Evolutionary conservation across 345 rosid genomes (phyloP).

Genomic region (Gossypium bickii): DNA sequence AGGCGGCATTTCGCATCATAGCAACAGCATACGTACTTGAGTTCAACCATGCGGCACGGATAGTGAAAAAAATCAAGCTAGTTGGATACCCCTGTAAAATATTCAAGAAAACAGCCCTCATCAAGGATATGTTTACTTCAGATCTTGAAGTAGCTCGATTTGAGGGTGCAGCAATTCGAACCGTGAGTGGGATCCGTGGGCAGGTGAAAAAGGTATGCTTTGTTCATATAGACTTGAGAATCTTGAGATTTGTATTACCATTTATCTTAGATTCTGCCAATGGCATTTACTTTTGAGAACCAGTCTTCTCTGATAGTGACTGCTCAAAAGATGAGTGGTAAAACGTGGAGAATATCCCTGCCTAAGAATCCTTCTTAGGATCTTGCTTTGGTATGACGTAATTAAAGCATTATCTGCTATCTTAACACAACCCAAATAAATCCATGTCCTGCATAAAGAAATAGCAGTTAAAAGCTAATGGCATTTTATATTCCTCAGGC

Average conservation of each 20-base stretch:
- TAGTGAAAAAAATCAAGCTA: conserved; percentile 79
- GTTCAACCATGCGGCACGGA: conserved; percentile 73
- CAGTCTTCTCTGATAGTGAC: neutral
- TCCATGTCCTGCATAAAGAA: too few relatives aligned
- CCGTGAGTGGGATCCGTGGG: conserved; percentile 96
- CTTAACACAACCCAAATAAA: neutral
- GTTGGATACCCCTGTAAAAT: conserved; percentile 90
- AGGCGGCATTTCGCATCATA: conserved; percentile 81
- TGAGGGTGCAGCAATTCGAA: conserved; percentile 77
- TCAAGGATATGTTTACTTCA: conserved; percentile 89
- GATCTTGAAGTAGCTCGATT: conserved; percentile 88
- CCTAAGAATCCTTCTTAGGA: neutral
- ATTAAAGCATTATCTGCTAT: neutral
- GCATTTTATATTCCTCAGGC: conserved; percentile 38
- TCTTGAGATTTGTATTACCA: neutral
- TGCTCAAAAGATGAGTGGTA: neutral
- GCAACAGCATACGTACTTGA: conserved; percentile 76
- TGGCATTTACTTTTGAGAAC: neutral
- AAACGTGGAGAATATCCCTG: neutral
- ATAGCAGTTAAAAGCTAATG: neutral
- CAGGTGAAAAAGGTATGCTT: conserved; percentile 75
- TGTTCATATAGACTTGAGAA: neutral
- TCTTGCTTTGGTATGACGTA: neutral
- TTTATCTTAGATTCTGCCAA: neutral
- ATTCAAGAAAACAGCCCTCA: conserved; percentile 80